A percentile compares a stretch with the other conserved stretches of the same genome.
Evolutionary conservation across 2,329 filamentous ascomycete species (phyloP).

Genomic region (Alternaria angustiovoidea): DNA sequence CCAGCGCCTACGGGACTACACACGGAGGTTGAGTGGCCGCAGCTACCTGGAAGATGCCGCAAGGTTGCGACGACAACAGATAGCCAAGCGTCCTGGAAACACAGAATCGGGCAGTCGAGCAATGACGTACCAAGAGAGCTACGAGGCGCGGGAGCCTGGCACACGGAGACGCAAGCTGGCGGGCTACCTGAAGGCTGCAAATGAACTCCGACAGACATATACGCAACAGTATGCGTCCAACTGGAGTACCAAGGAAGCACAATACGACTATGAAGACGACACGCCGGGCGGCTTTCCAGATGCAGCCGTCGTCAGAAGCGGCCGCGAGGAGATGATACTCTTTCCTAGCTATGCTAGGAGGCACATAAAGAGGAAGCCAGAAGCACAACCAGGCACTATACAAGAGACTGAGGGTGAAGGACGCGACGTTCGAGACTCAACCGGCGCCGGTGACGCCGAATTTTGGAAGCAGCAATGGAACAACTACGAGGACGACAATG

Average conservation of each 20-base stretch:
- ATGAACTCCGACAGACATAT: conserved; percentile 74
- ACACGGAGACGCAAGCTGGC: conserved; percentile 80
- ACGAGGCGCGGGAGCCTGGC: conserved; percentile 66
- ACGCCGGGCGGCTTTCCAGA: conserved; percentile 85
- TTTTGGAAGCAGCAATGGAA: conserved; percentile 85
- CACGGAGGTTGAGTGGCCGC: conserved; percentile 39
- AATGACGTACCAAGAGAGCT: conserved; percentile 48
- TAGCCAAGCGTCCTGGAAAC: conserved; percentile 32
- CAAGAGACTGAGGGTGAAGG: conserved; percentile 52
- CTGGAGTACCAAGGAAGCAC: conserved; percentile 58
- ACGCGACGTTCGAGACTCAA: conserved; percentile 53
- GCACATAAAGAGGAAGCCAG: conserved; percentile 63
- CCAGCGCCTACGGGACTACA: conserved; percentile 44
- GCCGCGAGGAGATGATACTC: conserved; percentile 89
- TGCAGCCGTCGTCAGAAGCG: conserved; percentile 78
- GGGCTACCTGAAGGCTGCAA: conserved; percentile 74
- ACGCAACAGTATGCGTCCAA: conserved; percentile 61
- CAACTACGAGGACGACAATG: conserved; percentile 79
- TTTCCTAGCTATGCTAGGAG: conserved; percentile 92
- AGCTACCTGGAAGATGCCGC: conserved; percentile 47
- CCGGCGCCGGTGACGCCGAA: conserved; percentile 67
- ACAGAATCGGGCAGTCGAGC: conserved; percentile 33
- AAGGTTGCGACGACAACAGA: conserved; percentile 39
- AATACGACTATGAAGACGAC: conserved; percentile 53
- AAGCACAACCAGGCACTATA: conserved; percentile 48